Evolutionary conservation across 805 yeast genomes (phyloP), one percentile per base, ranked within the genome.

Genomic region (Lachancea kluyveri): DNA sequence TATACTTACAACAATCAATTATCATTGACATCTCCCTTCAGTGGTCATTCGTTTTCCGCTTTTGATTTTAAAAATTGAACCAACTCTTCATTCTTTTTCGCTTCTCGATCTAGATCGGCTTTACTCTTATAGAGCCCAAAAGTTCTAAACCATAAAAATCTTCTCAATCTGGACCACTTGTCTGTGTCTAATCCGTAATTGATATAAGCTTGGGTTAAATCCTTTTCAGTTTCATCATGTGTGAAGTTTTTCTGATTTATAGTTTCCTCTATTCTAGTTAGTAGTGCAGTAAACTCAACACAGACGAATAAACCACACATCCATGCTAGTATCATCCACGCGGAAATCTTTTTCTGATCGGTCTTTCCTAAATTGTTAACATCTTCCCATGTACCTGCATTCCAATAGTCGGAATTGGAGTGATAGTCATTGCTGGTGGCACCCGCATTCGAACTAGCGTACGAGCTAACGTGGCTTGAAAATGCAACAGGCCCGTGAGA

Each of bases 11-110:
- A n/a, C n/a, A n/a, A n/a, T n/a, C n/a, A n/a, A n/a, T n/a, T n/a
- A n/a, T n/a, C n/a, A n/a, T n/a, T n/a, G n/a, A n/a, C n/a, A n/a
- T n/a, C n/a, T n/a, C n/a, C n/a, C n/a, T n/a, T n/a, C n/a, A n/a
- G n/a, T n/a, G n/a, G n/a, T n/a, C n/a, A n/a, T n/a, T n/a, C n/a
- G n/a, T n/a, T n/a, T n/a, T n/a, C n/a, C n/a, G n/a, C n/a, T 17
- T 41, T 41, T 5, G 34, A 38, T 28, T 39, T 36, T 17, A 51
- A 30, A 12, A 36, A 74, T 49, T 90, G 90, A 41, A 88, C 69
- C 39, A 85, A 65, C 53, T 71, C 71, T 60, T 88, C 96, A 62
- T 88, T 80, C 54, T 80, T 92, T 14, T 35, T 41, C 3, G 63
- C 60, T 31, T 62, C 60, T n/a, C 45, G 33, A 33, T 62, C 65